Evolutionary conservation across 2,329 filamentous ascomycete species (phyloP).

Genomic region (Helicocarpus griseus): DNA sequence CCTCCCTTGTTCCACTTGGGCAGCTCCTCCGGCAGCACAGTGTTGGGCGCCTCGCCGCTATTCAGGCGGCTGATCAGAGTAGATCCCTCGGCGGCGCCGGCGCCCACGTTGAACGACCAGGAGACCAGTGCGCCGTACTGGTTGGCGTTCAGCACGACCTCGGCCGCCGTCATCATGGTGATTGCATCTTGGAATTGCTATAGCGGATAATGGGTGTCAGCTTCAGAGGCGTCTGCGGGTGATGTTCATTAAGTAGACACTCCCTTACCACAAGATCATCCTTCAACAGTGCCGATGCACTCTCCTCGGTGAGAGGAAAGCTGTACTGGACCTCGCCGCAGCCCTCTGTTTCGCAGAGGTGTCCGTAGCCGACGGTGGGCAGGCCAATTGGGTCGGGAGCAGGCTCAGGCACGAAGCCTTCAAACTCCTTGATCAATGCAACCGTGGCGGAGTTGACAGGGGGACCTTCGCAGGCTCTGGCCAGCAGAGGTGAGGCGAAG

Average conservation of each 20-base stretch:
- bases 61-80: conserved; percentile 37
- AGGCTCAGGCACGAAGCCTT: conserved; percentile 24
- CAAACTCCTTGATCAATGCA: conserved; percentile 29
- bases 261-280: conserved; percentile 28
- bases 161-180: conserved; percentile 23
- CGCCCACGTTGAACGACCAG: conserved; percentile 45
- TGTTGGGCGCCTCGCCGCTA: conserved; percentile 31
- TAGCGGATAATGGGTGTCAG: too few relatives aligned
- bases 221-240: too few relatives aligned
- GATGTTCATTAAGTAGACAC: not conserved
- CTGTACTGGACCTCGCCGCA: conserved; percentile 40
- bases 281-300: conserved; percentile 26
- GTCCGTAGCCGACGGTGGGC: conserved; percentile 44
- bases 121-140: conserved; percentile 45
- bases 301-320: conserved; percentile 17
- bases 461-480: conserved; percentile 14
- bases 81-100: conserved; percentile 31
- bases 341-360: conserved; percentile 33
- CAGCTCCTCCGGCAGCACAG: conserved; percentile 36
- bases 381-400: conserved; percentile 36
- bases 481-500: conserved; percentile 2
- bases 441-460: conserved; percentile 26
- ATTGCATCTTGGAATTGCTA: conserved; percentile 36
- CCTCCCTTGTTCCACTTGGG: conserved; percentile 40
- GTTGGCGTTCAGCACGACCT: conserved; percentile 39